Percentiles rank a stretch among this genome's conserved stretches.
Evolutionary conservation across 2,329 filamentous ascomycete genomes (phyloP).

Genomic region (Ophiocordyceps camponoti-leonardi): DNA sequence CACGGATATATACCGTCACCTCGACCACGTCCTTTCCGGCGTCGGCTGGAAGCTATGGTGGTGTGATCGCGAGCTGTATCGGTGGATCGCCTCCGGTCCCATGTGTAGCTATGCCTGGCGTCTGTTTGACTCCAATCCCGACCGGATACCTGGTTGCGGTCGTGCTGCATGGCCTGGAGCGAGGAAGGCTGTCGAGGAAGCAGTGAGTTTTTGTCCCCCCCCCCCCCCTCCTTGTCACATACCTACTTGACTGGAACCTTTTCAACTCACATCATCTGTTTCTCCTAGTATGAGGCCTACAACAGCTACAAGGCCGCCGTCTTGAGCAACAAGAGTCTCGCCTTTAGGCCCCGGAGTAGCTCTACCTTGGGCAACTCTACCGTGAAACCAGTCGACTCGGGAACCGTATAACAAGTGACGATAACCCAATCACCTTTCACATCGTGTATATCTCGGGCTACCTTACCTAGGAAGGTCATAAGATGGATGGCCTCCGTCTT

Average conservation of each 20-base stretch:
- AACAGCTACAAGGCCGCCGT: background rate
- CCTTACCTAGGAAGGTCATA: background rate
- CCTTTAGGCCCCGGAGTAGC: too few species aligned
- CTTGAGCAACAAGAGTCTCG: background rate
- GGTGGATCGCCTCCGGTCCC: constrained; percentile 9
- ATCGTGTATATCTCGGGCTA: background rate
- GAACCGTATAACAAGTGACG: too few species aligned
- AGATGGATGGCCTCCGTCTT: background rate
- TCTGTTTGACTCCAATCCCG: constrained; percentile 11
- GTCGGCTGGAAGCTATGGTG: constrained; percentile 9
- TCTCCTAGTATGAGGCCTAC: background rate
- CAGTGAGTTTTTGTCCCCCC: constrained; percentile 5
- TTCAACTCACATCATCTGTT: too few species aligned
- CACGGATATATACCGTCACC: constrained; percentile 9
- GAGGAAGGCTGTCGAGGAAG: constrained; percentile 7
- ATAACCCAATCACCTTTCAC: too few species aligned
- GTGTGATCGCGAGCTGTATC: constrained; percentile 8
- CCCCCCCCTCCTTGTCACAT: too few species aligned
- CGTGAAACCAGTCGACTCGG: too few species aligned
- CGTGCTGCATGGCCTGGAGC: constrained; percentile 7
- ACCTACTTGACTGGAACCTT: too few species aligned
- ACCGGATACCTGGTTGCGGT: constrained; percentile 8
- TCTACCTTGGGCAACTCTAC: too few species aligned
- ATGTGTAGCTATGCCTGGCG: constrained; percentile 10
- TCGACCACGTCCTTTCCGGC: constrained; percentile 8